Evolutionary conservation across 179 eudicot species (phyloP).

Genomic region (Beta lomatogona): DNA sequence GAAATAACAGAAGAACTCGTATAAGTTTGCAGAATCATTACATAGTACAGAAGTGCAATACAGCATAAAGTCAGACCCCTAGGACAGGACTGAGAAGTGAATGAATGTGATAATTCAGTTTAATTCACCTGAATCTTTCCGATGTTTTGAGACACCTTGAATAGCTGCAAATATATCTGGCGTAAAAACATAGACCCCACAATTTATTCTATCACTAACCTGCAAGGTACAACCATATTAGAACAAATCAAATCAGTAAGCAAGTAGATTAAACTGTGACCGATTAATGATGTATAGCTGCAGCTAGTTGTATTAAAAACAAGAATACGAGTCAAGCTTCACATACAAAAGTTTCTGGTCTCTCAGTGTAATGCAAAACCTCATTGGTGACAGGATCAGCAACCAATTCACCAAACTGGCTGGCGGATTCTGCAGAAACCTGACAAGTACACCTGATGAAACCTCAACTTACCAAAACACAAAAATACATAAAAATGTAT

Average conservation of each 20-base stretch:
- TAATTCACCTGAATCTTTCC: constrained; percentile 47
- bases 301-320: background rate
- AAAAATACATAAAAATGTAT: background rate
- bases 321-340: constrained; percentile 1
- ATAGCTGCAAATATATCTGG: constrained; percentile 51
- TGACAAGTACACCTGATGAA: constrained; percentile 14
- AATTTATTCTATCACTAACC: constrained; percentile 58
- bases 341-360: constrained; percentile 60
- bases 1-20: background rate
- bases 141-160: constrained; percentile 45
- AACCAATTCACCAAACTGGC: constrained; percentile 55
- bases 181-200: constrained; percentile 56
- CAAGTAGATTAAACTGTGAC: constrained; percentile 1
- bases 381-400: constrained; percentile 56
- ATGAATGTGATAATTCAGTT: background rate
- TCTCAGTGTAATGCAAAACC: constrained; percentile 56
- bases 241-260: background rate
- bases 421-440: constrained; percentile 58
- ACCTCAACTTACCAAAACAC: constrained; percentile 4
- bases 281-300: constrained; percentile 2
- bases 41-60: background rate
- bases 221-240: constrained; percentile 26
- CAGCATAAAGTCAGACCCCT: background rate
- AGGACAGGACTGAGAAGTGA: background rate
- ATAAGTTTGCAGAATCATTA: background rate